These are phyloP conservation scores for Arthroderma sp. DNA, from an alignment of 2,329 filamentous ascomycete genomes.

Conservation along the genomic window DNA sequence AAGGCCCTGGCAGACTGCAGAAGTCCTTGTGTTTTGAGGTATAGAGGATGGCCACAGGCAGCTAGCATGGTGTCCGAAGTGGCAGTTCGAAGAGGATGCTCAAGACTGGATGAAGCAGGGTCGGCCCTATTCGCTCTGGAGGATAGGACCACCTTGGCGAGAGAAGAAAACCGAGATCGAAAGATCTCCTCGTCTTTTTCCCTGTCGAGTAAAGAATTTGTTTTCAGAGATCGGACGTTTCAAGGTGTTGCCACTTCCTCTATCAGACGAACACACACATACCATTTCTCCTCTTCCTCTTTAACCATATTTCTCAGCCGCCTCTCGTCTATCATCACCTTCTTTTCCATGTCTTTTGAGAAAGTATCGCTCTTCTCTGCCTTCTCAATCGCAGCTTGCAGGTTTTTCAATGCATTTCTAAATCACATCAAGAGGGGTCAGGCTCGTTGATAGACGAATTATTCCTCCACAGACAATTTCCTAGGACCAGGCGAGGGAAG, in stretches of 20 bases:
- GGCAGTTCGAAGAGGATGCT: background rate
- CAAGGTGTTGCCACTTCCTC: background rate
- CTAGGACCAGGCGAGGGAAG: background rate
- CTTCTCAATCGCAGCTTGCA: constrained; percentile 13
- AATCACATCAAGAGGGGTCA: background rate
- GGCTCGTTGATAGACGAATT: too few species aligned
- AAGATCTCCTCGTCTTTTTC: constrained; percentile 12
- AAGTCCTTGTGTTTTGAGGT: constrained; percentile 7
- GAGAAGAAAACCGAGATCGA: constrained; percentile 7
- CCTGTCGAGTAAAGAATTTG: constrained; percentile 2
- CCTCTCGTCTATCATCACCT: constrained; percentile 12
- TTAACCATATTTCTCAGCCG: constrained; percentile 12
- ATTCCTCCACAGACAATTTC: background rate
- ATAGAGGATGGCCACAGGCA: constrained; percentile 9
- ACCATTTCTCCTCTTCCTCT: constrained; percentile 11
- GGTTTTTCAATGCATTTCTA: constrained; percentile 13
- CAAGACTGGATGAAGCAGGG: background rate
- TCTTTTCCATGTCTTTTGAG: constrained; percentile 13
- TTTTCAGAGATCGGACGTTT: background rate
- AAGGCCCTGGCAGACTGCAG: constrained; percentile 10
- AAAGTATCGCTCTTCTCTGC: constrained; percentile 15
- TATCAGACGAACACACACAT: background rate
- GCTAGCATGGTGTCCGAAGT: background rate
- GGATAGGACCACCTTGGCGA: constrained; percentile 10
- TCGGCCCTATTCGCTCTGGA: background rate